Base-by-base conservation (phyloP, 2,329 filamentous ascomycete species). In the Fusarium sp. region DNA sequence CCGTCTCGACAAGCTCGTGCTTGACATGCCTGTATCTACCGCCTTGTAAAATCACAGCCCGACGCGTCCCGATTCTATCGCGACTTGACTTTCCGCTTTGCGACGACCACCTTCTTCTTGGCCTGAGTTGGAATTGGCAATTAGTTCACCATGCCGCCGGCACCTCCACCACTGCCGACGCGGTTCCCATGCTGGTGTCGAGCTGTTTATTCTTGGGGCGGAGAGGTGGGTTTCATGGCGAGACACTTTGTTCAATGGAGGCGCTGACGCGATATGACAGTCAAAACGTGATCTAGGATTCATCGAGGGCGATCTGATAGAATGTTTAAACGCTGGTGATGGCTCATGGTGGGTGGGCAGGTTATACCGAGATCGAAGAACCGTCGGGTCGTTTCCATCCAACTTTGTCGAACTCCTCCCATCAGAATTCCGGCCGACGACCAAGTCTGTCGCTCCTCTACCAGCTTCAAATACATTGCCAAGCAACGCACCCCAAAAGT, bases 311-410 rank as follows among this genome's bases (percentile, higher is more conserved):
- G 96, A 99, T 82, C 83, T 99, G 72, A 99, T 99, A 79, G 96
- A 99, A 88, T 98, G 95, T 78, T 87, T 99, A 56, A 99, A 99
- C 80, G 96, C 96, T 18, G 96, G 96, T 69, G 96, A 99, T 82
- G 96, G 96, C 55, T 95, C 94, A 48, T 99, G 96, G 96, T 99
- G 96, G 96, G 97, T 95, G 82, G 96, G 96, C 50, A 90, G 95
- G 69, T 83, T 99, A 78, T 93, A 91, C 78, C 90, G 96, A 74
- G 96, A 99, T 82, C 92, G 93, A 80, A 90, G 95, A 77, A 94
- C 95, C 76, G 91, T 98, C 75, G 96, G 96, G 57, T 86, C 96
- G 18, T 99, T 99, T 77, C 96, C 96, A 1, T 98, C 95, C 76
- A 99, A 99, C 82, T 99, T 99, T 78, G 96, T 99, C 78, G 90